Evolutionary conservation across 176 grass and related monocot genomes (phyloP).

Genomic region (Raddia distichophylla): DNA sequence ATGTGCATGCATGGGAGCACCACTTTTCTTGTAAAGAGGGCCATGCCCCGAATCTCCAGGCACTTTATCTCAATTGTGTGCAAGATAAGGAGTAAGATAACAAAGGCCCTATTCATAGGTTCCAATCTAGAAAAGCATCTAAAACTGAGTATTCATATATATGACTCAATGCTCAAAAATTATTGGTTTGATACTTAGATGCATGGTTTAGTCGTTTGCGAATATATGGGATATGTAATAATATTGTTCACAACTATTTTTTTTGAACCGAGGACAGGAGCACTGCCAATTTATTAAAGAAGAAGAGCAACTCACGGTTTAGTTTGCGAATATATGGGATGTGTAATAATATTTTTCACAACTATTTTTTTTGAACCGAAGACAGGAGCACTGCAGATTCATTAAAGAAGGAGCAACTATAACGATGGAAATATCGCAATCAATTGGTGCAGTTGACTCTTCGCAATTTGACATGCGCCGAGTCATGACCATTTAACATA

Average conservation of each 20-base stretch:
- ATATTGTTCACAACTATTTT: too few species aligned
- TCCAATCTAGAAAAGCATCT: conserved; percentile 35
- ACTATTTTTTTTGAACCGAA: too few species aligned
- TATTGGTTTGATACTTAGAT: neutral
- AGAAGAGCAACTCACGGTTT: too few species aligned
- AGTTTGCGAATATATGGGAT: neutral
- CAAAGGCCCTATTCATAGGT: conserved; percentile 4
- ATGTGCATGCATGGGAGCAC: conserved; percentile 36
- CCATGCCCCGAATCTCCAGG: conserved; percentile 53
- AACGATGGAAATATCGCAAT: neutral
- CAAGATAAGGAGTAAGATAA: conserved; percentile 33
- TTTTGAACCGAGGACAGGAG: too few species aligned
- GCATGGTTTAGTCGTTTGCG: too few species aligned
- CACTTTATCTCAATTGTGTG: conserved; percentile 43
- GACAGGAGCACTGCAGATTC: too few species aligned
- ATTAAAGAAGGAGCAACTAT: neutral
- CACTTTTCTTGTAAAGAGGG: conserved; percentile 57
- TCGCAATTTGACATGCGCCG: neutral
- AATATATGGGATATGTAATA: too few species aligned
- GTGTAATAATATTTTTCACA: too few species aligned
- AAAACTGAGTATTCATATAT: too few species aligned
- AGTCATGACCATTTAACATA: too few species aligned
- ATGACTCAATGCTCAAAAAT: neutral
- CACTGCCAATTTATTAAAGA: too few species aligned
- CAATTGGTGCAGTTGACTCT: neutral